These are phyloP conservation scores for Ciborinia camelliae DNA, from an alignment of 2,329 filamentous ascomycete species.

Conservation along the genomic window DNA sequence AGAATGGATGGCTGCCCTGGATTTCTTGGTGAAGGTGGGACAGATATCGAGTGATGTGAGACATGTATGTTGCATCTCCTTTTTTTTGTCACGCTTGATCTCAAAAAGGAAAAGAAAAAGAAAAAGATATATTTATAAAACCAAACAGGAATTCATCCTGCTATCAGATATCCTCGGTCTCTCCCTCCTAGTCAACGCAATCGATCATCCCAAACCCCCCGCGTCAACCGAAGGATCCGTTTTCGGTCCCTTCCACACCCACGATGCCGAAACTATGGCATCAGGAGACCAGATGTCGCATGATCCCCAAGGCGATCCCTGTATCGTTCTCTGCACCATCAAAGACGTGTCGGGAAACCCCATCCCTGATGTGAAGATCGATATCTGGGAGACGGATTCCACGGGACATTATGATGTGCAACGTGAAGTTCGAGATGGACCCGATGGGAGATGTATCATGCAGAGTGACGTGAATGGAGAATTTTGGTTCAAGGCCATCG, in stretches of 20 bases:
- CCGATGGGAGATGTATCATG: constrained; percentile 72
- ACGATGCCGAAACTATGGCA: constrained; percentile 60
- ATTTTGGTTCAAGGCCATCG: constrained; percentile 84
- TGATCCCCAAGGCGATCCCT: constrained; percentile 65
- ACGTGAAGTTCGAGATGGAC: constrained; percentile 58
- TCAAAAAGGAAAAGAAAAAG: too few species aligned
- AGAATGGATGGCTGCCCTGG: constrained; percentile 74
- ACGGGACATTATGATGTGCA: constrained; percentile 83
- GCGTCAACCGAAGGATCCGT: constrained; percentile 73
- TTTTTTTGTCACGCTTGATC: background rate
- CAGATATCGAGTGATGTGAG: constrained; percentile 72
- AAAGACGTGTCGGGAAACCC: constrained; percentile 61
- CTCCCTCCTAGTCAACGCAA: constrained; percentile 74
- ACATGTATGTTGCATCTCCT: constrained; percentile 50
- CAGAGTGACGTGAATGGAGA: constrained; percentile 64
- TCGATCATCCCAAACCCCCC: constrained; percentile 77
- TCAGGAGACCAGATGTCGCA: constrained; percentile 63
- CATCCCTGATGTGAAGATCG: constrained; percentile 64
- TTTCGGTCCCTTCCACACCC: constrained; percentile 78
- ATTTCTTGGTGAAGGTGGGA: constrained; percentile 69
- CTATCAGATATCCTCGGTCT: constrained; percentile 77
- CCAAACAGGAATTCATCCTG: constrained; percentile 68
- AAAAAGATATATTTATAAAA: background rate
- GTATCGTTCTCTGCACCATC: constrained; percentile 71
- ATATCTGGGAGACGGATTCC: constrained; percentile 83